phyloP scores from a whole-genome alignment of 768 basidiomycete species.

The Lentinula lateritia region DNA sequence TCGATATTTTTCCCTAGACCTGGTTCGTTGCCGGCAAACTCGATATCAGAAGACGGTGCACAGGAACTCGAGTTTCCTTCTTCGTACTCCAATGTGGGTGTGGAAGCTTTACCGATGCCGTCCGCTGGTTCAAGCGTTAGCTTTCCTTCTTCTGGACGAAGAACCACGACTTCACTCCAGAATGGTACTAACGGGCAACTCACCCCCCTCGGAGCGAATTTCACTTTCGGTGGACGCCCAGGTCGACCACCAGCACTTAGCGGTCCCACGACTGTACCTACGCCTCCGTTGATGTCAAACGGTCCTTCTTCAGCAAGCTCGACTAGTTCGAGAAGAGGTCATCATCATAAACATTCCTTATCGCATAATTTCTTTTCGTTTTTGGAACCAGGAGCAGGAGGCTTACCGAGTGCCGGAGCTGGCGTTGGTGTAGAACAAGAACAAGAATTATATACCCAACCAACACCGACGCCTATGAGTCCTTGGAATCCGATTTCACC shows the following conservation, averaged over 20 bases:
- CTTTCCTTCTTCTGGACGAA: constrained; percentile 22
- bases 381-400: constrained; percentile 63
- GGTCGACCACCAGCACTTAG: constrained; percentile 37
- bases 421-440: constrained; percentile 20
- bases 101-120: constrained; percentile 43
- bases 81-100: constrained; percentile 9
- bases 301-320: constrained; percentile 16
- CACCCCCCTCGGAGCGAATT: constrained; percentile 45
- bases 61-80: constrained; percentile 46
- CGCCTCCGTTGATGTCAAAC: constrained; percentile 21
- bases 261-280: constrained; percentile 10
- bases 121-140: constrained; percentile 33
- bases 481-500: constrained; percentile 61
- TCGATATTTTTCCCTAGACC: constrained; percentile 90
- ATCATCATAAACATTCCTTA: constrained; percentile 90
- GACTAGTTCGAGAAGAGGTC: constrained; percentile 52
- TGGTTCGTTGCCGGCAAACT: constrained; percentile 49
- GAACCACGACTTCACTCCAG: background rate
- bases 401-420: background rate
- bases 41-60: constrained; percentile 64
- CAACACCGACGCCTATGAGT: constrained; percentile 57
- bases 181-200: constrained; percentile 11
- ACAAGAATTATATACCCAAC: constrained; percentile 40
- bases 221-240: constrained; percentile 58
- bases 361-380: constrained; percentile 97